Percentiles rank a stretch among this genome's conserved stretches.
phyloP scores from a whole-genome alignment of 106 monocot genomes.

The Ottelia alismoides region DNA sequence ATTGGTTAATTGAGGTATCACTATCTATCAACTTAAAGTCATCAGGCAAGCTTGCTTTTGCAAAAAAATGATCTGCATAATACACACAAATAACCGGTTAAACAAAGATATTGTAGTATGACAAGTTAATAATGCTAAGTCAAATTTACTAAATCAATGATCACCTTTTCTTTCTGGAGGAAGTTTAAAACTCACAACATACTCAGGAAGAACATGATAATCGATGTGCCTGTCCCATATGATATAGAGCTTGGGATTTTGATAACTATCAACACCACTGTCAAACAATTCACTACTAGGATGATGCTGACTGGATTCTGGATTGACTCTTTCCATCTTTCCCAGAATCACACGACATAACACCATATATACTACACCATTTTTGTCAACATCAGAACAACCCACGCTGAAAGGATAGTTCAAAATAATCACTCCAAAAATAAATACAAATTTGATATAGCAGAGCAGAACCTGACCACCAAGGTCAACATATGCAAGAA shows the following conservation, averaged over 20 bases:
- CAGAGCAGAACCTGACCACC: background rate
- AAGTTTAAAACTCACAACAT: slow-evolving; percentile 52
- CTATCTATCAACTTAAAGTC: no score
- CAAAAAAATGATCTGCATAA: no score
- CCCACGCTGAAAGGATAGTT: slow-evolving; percentile 28
- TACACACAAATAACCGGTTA: no score
- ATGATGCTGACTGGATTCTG: slow-evolving; percentile 42
- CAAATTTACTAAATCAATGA: no score
- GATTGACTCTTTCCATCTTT: slow-evolving; percentile 43
- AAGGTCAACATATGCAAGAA: slow-evolving; percentile 4
- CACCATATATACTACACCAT: slow-evolving; percentile 42
- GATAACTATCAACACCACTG: slow-evolving; percentile 50
- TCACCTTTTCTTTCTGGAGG: slow-evolving; percentile 50
- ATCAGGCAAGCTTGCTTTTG: no score
- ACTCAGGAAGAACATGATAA: slow-evolving; percentile 49
- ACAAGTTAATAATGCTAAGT: no score
- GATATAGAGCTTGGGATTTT: slow-evolving; percentile 48
- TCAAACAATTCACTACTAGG: slow-evolving; percentile 55
- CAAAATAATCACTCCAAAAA: background rate
- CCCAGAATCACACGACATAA: slow-evolving; percentile 74
- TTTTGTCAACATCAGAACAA: slow-evolving; percentile 47
- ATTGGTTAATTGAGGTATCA: no score
- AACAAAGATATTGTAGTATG: no score
- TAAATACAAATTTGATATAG: background rate
- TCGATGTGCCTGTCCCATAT: slow-evolving; percentile 45